A percentile compares a stretch with the other conserved stretches of the same genome.
Conservation (phyloP, 1,139 yeast genomes). For the Lodderomyces parapsilosis region DNA sequence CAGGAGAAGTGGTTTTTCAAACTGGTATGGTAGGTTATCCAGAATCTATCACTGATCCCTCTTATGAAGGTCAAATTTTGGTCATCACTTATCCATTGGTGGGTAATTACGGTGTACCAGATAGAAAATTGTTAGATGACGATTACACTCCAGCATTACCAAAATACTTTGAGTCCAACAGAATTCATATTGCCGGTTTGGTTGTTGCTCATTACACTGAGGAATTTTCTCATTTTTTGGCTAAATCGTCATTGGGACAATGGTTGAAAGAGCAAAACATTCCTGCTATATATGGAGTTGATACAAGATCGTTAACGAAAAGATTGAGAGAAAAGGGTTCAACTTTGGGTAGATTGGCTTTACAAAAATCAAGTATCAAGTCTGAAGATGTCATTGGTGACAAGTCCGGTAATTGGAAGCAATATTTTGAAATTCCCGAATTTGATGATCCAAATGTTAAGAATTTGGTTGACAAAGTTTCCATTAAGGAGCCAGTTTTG, state of each 20-base stretch:
- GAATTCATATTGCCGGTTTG: conserved; percentile 94
- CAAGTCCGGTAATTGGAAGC: conserved; percentile 47
- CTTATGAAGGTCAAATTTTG: conserved; percentile 96
- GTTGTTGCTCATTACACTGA: conserved; percentile 98
- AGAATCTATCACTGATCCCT: conserved; percentile 97
- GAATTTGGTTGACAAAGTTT: conserved; percentile 90
- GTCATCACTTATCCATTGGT: conserved; percentile 96
- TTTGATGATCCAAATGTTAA: conserved; percentile 92
- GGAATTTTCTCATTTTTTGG: conserved; percentile 90
- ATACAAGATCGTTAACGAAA: conserved; percentile 93
- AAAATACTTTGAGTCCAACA: conserved; percentile 86
- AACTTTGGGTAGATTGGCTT: conserved; percentile 79
- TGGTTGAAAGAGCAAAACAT: conserved; percentile 92
- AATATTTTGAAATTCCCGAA: conserved; percentile 71
- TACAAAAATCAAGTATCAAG: conserved; percentile 50
- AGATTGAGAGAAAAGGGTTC: conserved; percentile 91
- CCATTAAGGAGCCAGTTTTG: conserved; percentile 69
- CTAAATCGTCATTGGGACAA: conserved; percentile 84
- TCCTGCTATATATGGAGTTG: conserved; percentile 98
- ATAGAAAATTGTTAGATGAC: conserved; percentile 68
- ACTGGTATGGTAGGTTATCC: conserved; percentile 99
- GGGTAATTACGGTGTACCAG: conserved; percentile 99
- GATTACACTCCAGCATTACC: conserved; percentile 77
- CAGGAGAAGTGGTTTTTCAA: conserved; percentile 99
- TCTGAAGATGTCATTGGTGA: conserved; percentile 28